phyloP scores from a whole-genome alignment of 2,329 filamentous ascomycete species.

The Geosmithia morbida region DNA sequence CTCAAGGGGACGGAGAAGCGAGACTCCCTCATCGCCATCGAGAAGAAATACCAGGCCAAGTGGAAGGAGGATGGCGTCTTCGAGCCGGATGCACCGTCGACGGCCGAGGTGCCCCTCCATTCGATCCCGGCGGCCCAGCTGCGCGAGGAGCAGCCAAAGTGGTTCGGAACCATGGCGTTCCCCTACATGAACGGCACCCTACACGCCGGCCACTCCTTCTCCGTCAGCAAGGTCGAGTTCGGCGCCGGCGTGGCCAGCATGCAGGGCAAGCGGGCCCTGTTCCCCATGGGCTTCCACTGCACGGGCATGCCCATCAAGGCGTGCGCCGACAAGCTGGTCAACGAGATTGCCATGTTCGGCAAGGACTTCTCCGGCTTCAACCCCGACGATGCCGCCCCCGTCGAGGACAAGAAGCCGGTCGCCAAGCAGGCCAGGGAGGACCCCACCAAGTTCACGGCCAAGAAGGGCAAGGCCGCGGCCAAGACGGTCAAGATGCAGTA shows the following conservation, averaged over 20 bases:
- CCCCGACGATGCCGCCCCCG: slow-evolving; percentile 29
- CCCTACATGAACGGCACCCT: slow-evolving; percentile 76
- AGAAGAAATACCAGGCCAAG: slow-evolving; percentile 84
- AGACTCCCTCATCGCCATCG: slow-evolving; percentile 64
- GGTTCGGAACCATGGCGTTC: slow-evolving; percentile 50
- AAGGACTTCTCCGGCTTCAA: slow-evolving; percentile 69
- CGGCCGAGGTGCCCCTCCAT: slow-evolving; percentile 60
- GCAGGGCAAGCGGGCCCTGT: slow-evolving; percentile 76
- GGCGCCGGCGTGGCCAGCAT: slow-evolving; percentile 74
- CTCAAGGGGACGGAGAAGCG: slow-evolving; percentile 68
- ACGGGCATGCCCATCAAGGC: slow-evolving; percentile 98
- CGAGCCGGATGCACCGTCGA: slow-evolving; percentile 71
- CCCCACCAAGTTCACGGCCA: slow-evolving; percentile 78
- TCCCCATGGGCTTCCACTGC: slow-evolving; percentile 82
- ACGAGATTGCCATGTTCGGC: slow-evolving; percentile 83
- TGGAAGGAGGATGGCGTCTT: slow-evolving; percentile 45
- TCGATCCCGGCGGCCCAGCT: slow-evolving; percentile 61
- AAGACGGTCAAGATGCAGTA: slow-evolving; percentile 93
- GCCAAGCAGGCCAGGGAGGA: slow-evolving; percentile 61
- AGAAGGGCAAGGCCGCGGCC: slow-evolving; percentile 81
- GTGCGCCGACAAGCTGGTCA: slow-evolving; percentile 84
- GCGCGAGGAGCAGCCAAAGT: slow-evolving; percentile 74
- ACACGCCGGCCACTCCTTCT: slow-evolving; percentile 88
- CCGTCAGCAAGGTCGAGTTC: slow-evolving; percentile 81
- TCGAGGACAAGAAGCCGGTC: slow-evolving; percentile 31